Base-by-base conservation (phyloP, 1,139 yeast genomes). In the Protomyces arabidopsidicola region DNA sequence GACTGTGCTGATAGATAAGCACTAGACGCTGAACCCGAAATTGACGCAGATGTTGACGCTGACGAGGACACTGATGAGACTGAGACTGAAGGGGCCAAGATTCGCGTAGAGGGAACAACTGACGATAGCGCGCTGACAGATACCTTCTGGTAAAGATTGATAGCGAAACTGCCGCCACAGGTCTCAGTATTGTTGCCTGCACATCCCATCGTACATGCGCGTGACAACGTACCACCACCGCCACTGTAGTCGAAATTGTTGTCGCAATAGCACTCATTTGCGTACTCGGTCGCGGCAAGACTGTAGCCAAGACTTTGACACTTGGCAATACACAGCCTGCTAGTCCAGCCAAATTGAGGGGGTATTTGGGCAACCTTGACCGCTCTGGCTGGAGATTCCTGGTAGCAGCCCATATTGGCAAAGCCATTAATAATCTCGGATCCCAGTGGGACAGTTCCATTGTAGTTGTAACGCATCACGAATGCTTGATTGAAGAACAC, bases 211-310 rank as follows among this genome's bases (percentile, higher is more conserved):
- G 24, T 53, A 14, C 45, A 34, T n/a, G 16, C 31, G 20, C 24
- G n/a, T 2, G 45, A 34, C n/a, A 34, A 12, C 12, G 22, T 16
- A 10, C 27, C 45, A 27, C 31, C 27, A 12, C 45, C 45, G 18
- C 36, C 53, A n/a, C 16, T 20, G 24, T 36, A 34, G 55, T 34
- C 42, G 22, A 53, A 36, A 14, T 6, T 18, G 42, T 35, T 36
- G 27, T 53, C 45, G 45, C 45, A 36, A 27, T 53, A 53, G 14
- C 45, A 53, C n/a, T 53, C 45, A 35, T 34, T 34, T 18, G 18
- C 53, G n/a, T 50, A 50, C 53, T 50, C 53, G n/a, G 53, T 50
- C 12, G 36, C 53, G 14, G 53, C 53, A 14, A 27, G 24, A n/a
- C 16, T 14, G 16, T 14, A 50, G 53, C 53, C 35, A 14, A 31